phyloP scores from a whole-genome alignment of 805 yeast genomes.

The Lipomyces starkeyi region DNA sequence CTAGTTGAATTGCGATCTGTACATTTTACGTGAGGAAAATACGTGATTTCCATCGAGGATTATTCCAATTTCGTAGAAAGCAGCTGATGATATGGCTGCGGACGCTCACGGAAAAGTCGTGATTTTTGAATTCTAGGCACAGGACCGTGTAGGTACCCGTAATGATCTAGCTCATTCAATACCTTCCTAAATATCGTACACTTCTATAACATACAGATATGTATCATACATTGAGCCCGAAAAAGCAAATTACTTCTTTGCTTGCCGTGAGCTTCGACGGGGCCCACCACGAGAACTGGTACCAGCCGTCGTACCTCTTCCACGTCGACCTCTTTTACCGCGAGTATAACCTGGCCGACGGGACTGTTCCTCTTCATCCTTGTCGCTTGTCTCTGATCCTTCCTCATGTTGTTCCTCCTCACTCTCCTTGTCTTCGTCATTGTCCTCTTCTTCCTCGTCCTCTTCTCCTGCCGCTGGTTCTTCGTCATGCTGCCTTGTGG shows the following conservation, averaged over 20 bases:
- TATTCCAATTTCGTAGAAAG: too few relatives aligned
- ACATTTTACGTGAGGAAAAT: too few relatives aligned
- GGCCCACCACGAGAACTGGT: conserved; percentile 17
- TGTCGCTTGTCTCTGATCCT: conserved; percentile 18
- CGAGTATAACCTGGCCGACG: conserved; percentile 15
- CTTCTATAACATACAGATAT: too few relatives aligned
- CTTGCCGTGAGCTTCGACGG: conserved; percentile 21
- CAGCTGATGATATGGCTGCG: too few relatives aligned
- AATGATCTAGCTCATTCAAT: too few relatives aligned
- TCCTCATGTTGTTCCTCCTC: conserved; percentile 19
- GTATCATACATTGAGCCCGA: neutral
- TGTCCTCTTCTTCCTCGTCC: conserved; percentile 16
- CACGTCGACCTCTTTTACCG: conserved; percentile 21
- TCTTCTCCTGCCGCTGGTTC: conserved; percentile 14
- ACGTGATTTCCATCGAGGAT: too few relatives aligned
- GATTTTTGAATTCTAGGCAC: too few relatives aligned
- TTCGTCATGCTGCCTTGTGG: conserved; percentile 5
- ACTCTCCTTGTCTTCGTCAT: conserved; percentile 17
- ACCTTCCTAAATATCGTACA: too few relatives aligned
- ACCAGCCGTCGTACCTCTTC: conserved; percentile 15
- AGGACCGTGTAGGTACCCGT: too few relatives aligned
- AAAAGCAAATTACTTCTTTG: conserved; percentile 3
- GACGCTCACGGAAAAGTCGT: too few relatives aligned
- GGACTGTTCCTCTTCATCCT: conserved; percentile 28
- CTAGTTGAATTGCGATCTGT: neutral